These are phyloP conservation scores for Cryptosporidium meleagridis DNA, from an alignment of 169 alveolate species.

Conservation along the genomic window DNA sequence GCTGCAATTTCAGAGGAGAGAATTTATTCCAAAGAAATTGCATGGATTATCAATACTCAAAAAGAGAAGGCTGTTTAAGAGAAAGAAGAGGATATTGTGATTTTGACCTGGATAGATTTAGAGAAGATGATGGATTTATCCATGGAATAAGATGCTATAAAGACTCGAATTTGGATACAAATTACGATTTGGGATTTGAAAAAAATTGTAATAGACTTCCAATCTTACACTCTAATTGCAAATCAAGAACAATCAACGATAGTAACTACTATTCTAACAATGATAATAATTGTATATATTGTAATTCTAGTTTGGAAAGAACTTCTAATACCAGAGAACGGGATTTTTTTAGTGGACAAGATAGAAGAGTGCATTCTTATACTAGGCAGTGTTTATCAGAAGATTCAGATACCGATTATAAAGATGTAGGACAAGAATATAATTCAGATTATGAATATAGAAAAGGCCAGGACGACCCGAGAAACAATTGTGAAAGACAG, in stretches of 20 bases:
- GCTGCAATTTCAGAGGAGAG: not conserved
- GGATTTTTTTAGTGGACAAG: not conserved
- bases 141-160: not conserved
- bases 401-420: not conserved
- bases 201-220: not conserved
- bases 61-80: not conserved
- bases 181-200: slow-evolving; percentile 1
- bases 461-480: not conserved
- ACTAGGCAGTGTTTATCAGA: not conserved
- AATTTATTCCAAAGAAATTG: not conserved
- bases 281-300: not conserved
- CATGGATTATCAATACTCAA: not conserved
- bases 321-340: not conserved
- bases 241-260: not conserved
- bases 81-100: not conserved
- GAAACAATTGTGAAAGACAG: not conserved
- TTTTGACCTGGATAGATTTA: not conserved
- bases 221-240: not conserved
- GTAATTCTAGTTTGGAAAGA: not conserved
- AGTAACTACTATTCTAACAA: not conserved
- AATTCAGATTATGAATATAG: not conserved
- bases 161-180: not conserved
- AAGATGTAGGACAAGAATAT: not conserved
- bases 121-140: not conserved
- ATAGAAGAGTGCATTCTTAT: slow-evolving; percentile 14